A percentile compares a stretch with the other conserved stretches of the same genome.
These are phyloP conservation scores for Cutaneotrichosporon sp. DNA, from an alignment of 1,284 basidiomycete genomes.

Conservation along the genomic window DNA sequence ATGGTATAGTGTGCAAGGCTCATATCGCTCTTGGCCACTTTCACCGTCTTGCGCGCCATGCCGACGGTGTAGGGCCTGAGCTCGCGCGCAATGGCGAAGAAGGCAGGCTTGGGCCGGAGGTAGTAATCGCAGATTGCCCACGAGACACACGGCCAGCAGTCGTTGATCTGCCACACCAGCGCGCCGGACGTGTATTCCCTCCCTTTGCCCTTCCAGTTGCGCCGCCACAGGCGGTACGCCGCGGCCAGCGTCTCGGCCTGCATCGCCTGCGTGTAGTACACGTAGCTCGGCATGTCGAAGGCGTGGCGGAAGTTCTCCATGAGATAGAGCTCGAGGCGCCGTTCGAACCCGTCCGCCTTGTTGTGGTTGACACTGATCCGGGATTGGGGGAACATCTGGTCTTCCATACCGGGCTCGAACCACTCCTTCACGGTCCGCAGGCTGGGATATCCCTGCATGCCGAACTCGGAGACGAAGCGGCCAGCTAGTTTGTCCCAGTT, in stretches of 20 bases:
- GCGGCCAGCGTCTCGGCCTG: constrained; percentile 71
- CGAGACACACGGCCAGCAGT: constrained; percentile 74
- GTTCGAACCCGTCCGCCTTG: constrained; percentile 78
- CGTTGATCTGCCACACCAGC: constrained; percentile 77
- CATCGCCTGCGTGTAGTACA: constrained; percentile 77
- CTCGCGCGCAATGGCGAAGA: constrained; percentile 65
- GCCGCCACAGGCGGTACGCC: constrained; percentile 67
- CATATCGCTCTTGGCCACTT: constrained; percentile 56
- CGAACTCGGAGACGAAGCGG: constrained; percentile 66
- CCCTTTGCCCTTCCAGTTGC: constrained; percentile 68
- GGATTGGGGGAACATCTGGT: constrained; percentile 79
- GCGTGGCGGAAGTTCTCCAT: constrained; percentile 80
- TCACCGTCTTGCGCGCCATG: constrained; percentile 62
- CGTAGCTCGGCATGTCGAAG: constrained; percentile 78
- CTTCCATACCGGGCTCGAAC: constrained; percentile 32
- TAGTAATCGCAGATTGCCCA: constrained; percentile 77
- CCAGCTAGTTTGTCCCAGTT: constrained; percentile 81
- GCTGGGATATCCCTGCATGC: constrained; percentile 64
- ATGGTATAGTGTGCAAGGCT: constrained; percentile 65
- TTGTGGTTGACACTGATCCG: constrained; percentile 74
- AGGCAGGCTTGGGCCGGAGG: constrained; percentile 69
- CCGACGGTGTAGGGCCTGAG: constrained; percentile 69
- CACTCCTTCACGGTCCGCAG: constrained; percentile 79
- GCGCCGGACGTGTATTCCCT: constrained; percentile 68
- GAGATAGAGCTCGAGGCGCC: constrained; percentile 80